Evolutionary conservation across 2,329 filamentous ascomycete species (phyloP).

Genomic region (Fusarium sp.): DNA sequence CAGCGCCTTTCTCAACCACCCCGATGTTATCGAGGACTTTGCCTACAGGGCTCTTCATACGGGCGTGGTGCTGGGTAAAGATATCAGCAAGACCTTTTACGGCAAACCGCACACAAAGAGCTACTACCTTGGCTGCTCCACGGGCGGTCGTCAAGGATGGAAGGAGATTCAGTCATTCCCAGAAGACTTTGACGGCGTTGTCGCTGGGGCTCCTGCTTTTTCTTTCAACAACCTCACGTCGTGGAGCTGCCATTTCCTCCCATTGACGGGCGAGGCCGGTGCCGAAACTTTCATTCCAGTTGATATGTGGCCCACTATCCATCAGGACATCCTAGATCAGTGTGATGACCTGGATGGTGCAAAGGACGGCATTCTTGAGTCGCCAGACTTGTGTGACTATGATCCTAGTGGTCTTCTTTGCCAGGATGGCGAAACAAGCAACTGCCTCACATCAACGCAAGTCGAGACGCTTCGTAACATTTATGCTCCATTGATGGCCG

Average conservation of each 20-base stretch:
- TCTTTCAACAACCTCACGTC: slow-evolving; percentile 59
- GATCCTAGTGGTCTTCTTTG: slow-evolving; percentile 56
- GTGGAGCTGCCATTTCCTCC: slow-evolving; percentile 9
- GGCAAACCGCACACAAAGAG: slow-evolving; percentile 52
- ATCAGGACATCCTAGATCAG: slow-evolving; percentile 57
- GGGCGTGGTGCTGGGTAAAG: slow-evolving; percentile 61
- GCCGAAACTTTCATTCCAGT: slow-evolving; percentile 37
- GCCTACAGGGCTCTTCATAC: slow-evolving; percentile 56
- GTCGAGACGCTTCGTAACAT: not conserved
- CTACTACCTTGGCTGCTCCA: slow-evolving; percentile 70
- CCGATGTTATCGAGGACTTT: slow-evolving; percentile 53
- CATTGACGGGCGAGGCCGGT: not conserved
- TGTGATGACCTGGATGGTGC: slow-evolving; percentile 63
- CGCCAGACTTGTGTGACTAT: slow-evolving; percentile 58
- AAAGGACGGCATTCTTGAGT: slow-evolving; percentile 61
- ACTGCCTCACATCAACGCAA: slow-evolving; percentile 13
- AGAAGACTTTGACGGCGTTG: slow-evolving; percentile 65
- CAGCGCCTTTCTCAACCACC: slow-evolving; percentile 48
- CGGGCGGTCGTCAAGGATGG: slow-evolving; percentile 69
- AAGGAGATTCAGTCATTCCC: slow-evolving; percentile 65
- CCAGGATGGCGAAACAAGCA: slow-evolving; percentile 54
- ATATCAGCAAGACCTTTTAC: slow-evolving; percentile 62
- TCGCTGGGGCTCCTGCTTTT: slow-evolving; percentile 61
- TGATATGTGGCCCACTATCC: slow-evolving; percentile 56
- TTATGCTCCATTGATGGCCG: not conserved